Evolutionary conservation across 1,139 yeast genomes (phyloP), one percentile per base, ranked within the genome.

Genomic region (Pichia norvegensis): DNA sequence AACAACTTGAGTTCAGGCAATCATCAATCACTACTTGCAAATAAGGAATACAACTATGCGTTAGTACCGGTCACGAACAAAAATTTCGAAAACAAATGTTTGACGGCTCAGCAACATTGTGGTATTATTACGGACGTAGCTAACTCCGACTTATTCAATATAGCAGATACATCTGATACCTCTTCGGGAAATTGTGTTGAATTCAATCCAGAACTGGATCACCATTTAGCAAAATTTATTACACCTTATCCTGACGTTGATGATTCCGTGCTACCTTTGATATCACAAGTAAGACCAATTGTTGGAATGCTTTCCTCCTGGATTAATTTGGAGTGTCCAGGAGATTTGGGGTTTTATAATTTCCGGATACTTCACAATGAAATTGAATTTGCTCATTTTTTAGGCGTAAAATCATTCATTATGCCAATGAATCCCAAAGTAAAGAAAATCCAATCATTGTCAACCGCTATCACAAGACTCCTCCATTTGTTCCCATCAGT

Each of bases 241-340:
- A 19, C 11, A 31, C 35, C 35, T 16, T 31, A 31, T 31, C 35
- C 35, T 6, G 8, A 31, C 8, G 7, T 7, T 7, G 11, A 31
- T 16, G 35, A 31, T 16, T 16, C 35, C 8, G 20, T 7, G 4
- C 8, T 31, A 19, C 7, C 20, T 16, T 16, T 8, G 8, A 8
- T 16, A 7, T 8, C 35, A 6, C 35, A 72, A 51, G 58, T 69
- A 4, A 48, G 58, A 3, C 63, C 65, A 44, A 67, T 74, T 0
- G 67, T 75, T 36, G 85, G 83, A 0, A 55, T 79, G 33, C 62
- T 79, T 1, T 73, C 85, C 0, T 76, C 83, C 1, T 80, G 85
- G 85, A 67, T 79, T 13, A 85, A 80, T 54, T 62, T 79, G 33
- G 85, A 79, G 51, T 70, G 78, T 29, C 64, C 65, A 21, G 75